Base-by-base conservation (phyloP, 1,139 yeast genomes). In the Pichia sp. region DNA sequence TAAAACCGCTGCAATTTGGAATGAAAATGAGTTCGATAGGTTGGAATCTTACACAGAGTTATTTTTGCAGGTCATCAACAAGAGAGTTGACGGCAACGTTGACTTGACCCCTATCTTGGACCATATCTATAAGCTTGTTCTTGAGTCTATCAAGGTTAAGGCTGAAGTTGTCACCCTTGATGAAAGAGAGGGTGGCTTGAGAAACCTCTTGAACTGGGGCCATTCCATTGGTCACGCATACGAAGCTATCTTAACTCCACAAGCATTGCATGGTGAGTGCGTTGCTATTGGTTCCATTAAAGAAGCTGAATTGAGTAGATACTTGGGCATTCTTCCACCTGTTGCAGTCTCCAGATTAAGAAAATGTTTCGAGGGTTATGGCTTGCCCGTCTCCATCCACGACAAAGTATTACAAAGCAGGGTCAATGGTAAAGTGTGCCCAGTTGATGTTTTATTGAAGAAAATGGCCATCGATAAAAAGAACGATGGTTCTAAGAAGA, bases 1-100 rank as follows among this genome's bases (percentile, higher is more conserved):
- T 50, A 93, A 91, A 64, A 93, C 98, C 10, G 98, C 97, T 9
- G 96, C 97, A 25, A 88, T 93, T 53, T 93, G 97, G 97, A 81
- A 88, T 56, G 96, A 84, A 49, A 67, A 58, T 1, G 97, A 91
- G 57, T 93, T 93, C 59, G 65, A 78, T 26, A 69, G 96, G 47
- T 72, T 93, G 43, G 99, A 93, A 60, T 62, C 68, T 24, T 77
- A 87, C 54, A 77, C 94, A 29, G 69, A 73, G 30, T 56, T 63
- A 18, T 88, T 91, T 55, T 67, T 85, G 41, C 64, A 71, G 18
- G 80, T 80, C 13, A 72, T 84, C 14, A 63, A 64, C 54, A 49
- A 63, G 55, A 63, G 78, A 41, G 53, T 57, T 10, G 25, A 16
- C 7, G 49, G 53, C 1, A 55, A 60, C 31, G 62, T 83, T 12